These are phyloP conservation scores for Babesia caballi DNA, from an alignment of 169 alveolate species.

Conservation along the genomic window DNA sequence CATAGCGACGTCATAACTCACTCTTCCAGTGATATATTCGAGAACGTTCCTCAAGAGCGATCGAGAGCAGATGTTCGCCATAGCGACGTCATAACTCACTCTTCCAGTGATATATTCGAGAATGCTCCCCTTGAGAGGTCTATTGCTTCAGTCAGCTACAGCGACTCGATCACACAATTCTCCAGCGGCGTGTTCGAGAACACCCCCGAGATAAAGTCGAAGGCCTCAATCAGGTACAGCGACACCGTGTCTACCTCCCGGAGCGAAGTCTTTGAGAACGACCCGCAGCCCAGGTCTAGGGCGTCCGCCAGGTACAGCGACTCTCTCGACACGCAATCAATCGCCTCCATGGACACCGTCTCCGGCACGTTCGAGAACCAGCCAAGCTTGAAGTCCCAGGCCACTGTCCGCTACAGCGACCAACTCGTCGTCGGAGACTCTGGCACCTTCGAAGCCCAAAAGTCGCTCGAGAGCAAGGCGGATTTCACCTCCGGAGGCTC, in stretches of 20 bases:
- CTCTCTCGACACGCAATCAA: background rate
- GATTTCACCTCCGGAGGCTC: conserved; percentile 18
- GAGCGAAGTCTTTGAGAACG: conserved; percentile 3
- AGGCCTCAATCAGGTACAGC: conserved; percentile 15
- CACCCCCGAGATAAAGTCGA: conserved; percentile 25
- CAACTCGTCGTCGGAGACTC: background rate
- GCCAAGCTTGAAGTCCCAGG: conserved; percentile 36
- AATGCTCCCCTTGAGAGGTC: background rate
- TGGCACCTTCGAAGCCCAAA: conserved; percentile 63
- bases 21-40: background rate
- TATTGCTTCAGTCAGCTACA: background rate
- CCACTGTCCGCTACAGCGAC: conserved; percentile 38
- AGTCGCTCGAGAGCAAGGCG: conserved; percentile 20
- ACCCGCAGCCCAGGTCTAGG: conserved; percentile 12
- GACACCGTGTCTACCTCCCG: background rate
- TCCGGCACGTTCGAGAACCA: conserved; percentile 46
- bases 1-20: background rate
- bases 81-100: background rate
- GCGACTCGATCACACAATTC: background rate
- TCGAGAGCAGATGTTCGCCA: background rate
- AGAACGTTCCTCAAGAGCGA: background rate
- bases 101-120: background rate
- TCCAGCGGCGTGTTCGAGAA: conserved; percentile 8
- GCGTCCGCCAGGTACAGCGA: conserved; percentile 45
- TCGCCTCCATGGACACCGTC: background rate